A percentile compares a stretch with the other conserved stretches of the same genome.
phyloP scores from a whole-genome alignment of 345 rosid species.

The Chamaenerion angustifolium region DNA sequence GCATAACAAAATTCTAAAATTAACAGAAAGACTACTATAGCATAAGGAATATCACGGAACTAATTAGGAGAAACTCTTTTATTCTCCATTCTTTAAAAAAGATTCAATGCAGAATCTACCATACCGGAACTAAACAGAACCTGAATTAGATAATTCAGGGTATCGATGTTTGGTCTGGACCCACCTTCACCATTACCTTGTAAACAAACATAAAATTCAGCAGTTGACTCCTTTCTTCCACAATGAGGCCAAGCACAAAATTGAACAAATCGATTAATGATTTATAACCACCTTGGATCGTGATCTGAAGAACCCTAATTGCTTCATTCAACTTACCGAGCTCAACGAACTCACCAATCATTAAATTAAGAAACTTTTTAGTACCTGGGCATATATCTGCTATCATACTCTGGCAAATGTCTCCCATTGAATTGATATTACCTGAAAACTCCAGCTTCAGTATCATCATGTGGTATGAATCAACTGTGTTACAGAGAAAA shows the following conservation, averaged over 20 bases:
- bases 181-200: slow-evolving; percentile 50
- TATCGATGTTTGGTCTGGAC: slow-evolving; percentile 23
- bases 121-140: slow-evolving; percentile 24
- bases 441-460: slow-evolving; percentile 42
- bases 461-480: slow-evolving; percentile 29
- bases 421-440: slow-evolving; percentile 22
- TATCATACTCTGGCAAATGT: slow-evolving; percentile 25
- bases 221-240: slow-evolving; percentile 25
- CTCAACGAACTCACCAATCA: slow-evolving; percentile 23
- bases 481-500: slow-evolving; percentile 29
- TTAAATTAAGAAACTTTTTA: slow-evolving; percentile 18
- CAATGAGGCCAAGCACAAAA: slow-evolving; percentile 25
- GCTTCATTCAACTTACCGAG: slow-evolving; percentile 25
- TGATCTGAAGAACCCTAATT: slow-evolving; percentile 19
- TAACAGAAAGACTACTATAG: too few relatives aligned
- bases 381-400: slow-evolving; percentile 18
- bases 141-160: slow-evolving; percentile 36
- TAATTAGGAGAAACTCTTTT: slow-evolving; percentile 32
- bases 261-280: slow-evolving; percentile 24
- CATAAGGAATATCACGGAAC: too few relatives aligned
- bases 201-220: slow-evolving; percentile 30
- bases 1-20: too few relatives aligned
- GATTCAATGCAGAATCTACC: slow-evolving; percentile 32
- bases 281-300: slow-evolving; percentile 21
- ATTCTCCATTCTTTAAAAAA: slow-evolving; percentile 33